A percentile compares a stretch with the other conserved stretches of the same genome.
These are phyloP conservation scores for Colletotrichum camelliae DNA, from an alignment of 2,329 filamentous ascomycete species.

Conservation along the genomic window DNA sequence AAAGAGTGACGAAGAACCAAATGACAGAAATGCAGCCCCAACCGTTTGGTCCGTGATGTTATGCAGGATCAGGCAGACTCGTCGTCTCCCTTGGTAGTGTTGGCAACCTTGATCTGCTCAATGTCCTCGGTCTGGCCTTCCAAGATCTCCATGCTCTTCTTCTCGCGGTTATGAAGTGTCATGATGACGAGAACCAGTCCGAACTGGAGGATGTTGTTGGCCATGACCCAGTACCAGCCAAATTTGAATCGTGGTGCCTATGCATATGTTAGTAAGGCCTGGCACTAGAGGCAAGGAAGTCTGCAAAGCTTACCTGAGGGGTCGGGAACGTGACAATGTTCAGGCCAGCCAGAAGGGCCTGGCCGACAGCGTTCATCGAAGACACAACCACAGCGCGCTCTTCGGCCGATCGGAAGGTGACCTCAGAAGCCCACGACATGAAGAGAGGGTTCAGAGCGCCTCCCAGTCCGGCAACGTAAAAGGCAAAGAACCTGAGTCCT, in stretches of 20 bases:
- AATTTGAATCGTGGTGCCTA: constrained; percentile 2
- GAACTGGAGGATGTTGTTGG: not conserved
- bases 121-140: not conserved
- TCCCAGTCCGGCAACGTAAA: constrained; percentile 39
- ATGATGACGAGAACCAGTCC: constrained; percentile 11
- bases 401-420: not conserved
- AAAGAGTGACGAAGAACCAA: not conserved
- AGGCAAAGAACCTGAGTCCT: constrained; percentile 55
- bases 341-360: not conserved
- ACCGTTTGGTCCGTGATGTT: not conserved
- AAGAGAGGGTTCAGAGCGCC: not conserved
- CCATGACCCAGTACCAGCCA: constrained; percentile 9
- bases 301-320: not conserved
- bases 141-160: constrained; percentile 3
- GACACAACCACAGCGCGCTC: constrained; percentile 1
- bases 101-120: constrained; percentile 3
- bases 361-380: not conserved
- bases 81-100: not conserved
- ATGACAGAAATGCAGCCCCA: not conserved
- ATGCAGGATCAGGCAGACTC: not conserved
- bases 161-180: constrained; percentile 5
- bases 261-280: not conserved
- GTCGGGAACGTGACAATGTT: constrained; percentile 2
- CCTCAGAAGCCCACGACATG: constrained; percentile 4
- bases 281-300: accelerated